Evolutionary conservation across 2,329 filamentous ascomycete genomes (phyloP).

Genomic region (Aspergillus fumigatiaffinis): DNA sequence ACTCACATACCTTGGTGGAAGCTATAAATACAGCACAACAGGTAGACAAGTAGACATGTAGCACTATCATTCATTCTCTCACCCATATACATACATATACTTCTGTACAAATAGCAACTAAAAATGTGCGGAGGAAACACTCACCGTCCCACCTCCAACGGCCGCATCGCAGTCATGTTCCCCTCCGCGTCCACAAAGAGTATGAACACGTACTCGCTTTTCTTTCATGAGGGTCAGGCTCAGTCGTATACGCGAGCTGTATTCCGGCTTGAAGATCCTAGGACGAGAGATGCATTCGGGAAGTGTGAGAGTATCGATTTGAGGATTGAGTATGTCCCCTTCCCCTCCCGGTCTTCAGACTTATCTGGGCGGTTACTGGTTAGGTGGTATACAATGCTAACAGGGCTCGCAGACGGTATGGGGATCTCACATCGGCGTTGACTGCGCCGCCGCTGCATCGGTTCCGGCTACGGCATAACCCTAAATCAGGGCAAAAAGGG

Average conservation of each 20-base stretch:
- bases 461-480: slow-evolving; percentile 18
- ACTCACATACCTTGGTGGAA: background rate
- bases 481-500: background rate
- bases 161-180: slow-evolving; percentile 33
- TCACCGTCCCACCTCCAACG: slow-evolving; percentile 44
- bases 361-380: background rate
- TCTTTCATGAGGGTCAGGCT: slow-evolving; percentile 20
- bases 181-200: slow-evolving; percentile 16
- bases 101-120: slow-evolving; percentile 2
- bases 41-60: background rate
- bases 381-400: background rate
- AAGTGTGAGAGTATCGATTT: slow-evolving; percentile 21
- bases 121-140: slow-evolving; percentile 50
- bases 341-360: background rate
- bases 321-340: slow-evolving; percentile 30
- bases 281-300: slow-evolving; percentile 18
- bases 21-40: background rate
- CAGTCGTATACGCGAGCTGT: slow-evolving; percentile 15
- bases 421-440: slow-evolving; percentile 21
- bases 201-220: slow-evolving; percentile 27
- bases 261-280: slow-evolving; percentile 24
- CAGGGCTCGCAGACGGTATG: slow-evolving; percentile 16
- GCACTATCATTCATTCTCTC: too few relatives aligned
- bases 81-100: too few relatives aligned
- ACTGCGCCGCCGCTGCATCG: slow-evolving; percentile 20